Evolutionary conservation across 1,284 basidiomycete species (phyloP).

Genomic region (Heliocybe sulcata): DNA sequence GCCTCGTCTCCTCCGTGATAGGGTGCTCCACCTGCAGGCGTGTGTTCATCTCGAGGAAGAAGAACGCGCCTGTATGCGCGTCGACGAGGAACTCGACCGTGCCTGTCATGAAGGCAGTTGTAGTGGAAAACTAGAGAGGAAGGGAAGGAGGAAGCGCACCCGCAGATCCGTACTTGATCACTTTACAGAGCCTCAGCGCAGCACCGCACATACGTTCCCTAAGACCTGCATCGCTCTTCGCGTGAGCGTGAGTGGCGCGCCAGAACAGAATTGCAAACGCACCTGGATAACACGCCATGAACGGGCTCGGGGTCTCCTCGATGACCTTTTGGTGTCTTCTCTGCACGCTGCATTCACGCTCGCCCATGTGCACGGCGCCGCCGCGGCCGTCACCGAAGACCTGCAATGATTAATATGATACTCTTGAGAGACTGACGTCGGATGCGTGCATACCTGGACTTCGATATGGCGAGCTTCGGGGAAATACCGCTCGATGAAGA

Average conservation of each 20-base stretch:
- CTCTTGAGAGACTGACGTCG: no score
- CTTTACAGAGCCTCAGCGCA: constrained; percentile 41
- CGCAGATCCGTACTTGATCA: constrained; percentile 52
- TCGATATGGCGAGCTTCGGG: constrained; percentile 55
- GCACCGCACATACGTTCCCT: constrained; percentile 42
- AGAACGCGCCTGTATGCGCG: constrained; percentile 45
- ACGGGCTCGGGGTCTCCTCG: constrained; percentile 60
- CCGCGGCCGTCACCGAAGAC: constrained; percentile 61
- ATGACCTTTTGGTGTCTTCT: constrained; percentile 71
- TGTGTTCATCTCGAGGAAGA: constrained; percentile 74
- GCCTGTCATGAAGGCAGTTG: constrained; percentile 18
- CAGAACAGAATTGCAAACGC: constrained; percentile 1
- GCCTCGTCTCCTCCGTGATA: constrained; percentile 53
- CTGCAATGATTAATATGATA: constrained; percentile 18
- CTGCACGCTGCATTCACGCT: constrained; percentile 68
- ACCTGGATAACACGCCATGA: constrained; percentile 34
- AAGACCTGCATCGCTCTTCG: constrained; percentile 31
- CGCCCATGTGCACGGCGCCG: constrained; percentile 58
- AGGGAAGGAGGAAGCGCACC: constrained; percentile 26
- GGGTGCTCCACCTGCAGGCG: constrained; percentile 68
- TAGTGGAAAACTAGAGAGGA: neutral
- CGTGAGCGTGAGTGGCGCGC: no score
- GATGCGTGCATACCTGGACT: constrained; percentile 53
- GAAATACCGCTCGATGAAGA: constrained; percentile 62
- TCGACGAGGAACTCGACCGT: constrained; percentile 69